These are phyloP conservation scores for Scheffersomyces stambukii DNA, from an alignment of 1,139 yeast species.

Conservation along the genomic window DNA sequence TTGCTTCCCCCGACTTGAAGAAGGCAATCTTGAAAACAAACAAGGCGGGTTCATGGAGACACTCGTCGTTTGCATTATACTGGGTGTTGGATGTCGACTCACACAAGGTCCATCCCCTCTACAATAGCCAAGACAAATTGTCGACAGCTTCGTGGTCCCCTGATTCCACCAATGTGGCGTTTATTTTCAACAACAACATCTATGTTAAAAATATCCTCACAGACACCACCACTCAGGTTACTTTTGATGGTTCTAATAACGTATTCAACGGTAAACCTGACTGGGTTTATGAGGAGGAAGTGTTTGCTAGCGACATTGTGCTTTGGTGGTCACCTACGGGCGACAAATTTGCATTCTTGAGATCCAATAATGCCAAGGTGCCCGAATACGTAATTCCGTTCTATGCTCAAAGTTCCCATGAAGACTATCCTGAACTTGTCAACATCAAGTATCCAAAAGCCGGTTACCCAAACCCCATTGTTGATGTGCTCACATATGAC, in stretches of 20 bases:
- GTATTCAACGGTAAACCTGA: slow-evolving; percentile 56
- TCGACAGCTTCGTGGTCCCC: slow-evolving; percentile 77
- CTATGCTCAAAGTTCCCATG: slow-evolving; percentile 40
- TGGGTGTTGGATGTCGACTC: slow-evolving; percentile 46
- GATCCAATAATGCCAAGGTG: slow-evolving; percentile 49
- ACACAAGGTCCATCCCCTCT: slow-evolving; percentile 25
- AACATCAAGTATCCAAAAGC: slow-evolving; percentile 45
- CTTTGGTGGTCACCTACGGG: slow-evolving; percentile 61
- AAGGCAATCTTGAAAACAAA: slow-evolving; percentile 55
- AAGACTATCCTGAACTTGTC: slow-evolving; percentile 38
- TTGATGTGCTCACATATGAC: slow-evolving; percentile 36
- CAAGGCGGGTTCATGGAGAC: slow-evolving; percentile 61
- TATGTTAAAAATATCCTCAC: slow-evolving; percentile 28
- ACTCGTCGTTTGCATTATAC: slow-evolving; percentile 63
- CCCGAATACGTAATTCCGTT: slow-evolving; percentile 52
- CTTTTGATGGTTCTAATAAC: slow-evolving; percentile 47
- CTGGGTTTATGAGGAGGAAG: slow-evolving; percentile 65
- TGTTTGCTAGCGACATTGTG: slow-evolving; percentile 45
- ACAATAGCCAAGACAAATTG: slow-evolving; percentile 19
- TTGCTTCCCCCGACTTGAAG: slow-evolving; percentile 62
- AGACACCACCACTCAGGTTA: slow-evolving; percentile 29
- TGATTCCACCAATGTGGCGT: slow-evolving; percentile 59
- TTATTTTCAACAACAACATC: slow-evolving; percentile 61
- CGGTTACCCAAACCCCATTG: slow-evolving; percentile 41
- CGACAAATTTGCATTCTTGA: slow-evolving; percentile 41